Percentiles rank a stretch among this genome's conserved stretches.
Conservation (phyloP, 2,329 filamentous ascomycete species). For the Aspergillus thermomutatus region DNA sequence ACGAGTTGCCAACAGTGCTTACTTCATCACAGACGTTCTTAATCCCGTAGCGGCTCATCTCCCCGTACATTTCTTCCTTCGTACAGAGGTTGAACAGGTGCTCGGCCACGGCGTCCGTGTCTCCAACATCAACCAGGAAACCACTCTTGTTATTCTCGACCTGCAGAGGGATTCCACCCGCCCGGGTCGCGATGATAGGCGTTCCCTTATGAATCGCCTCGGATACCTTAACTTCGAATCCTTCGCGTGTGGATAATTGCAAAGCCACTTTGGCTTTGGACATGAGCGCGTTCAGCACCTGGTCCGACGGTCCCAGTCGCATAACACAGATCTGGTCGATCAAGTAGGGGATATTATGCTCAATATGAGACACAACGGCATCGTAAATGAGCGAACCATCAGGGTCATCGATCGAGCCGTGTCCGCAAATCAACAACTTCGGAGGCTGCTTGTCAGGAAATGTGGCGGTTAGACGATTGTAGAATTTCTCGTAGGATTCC, state of each 20-base stretch:
- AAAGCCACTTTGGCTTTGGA: conserved; percentile 69
- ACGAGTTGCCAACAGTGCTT: conserved; percentile 72
- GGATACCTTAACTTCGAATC: conserved; percentile 83
- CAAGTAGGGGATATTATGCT: conserved; percentile 61
- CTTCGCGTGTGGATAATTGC: conserved; percentile 76
- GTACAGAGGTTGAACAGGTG: conserved; percentile 66
- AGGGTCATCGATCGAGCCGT: conserved; percentile 77
- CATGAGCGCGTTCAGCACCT: conserved; percentile 73
- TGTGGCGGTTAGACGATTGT: conserved; percentile 54
- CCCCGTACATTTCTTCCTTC: conserved; percentile 60
- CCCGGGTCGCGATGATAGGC: conserved; percentile 70
- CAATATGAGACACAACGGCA: conserved; percentile 65
- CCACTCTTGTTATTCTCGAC: conserved; percentile 69
- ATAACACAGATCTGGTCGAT: conserved; percentile 67
- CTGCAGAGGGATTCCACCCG: conserved; percentile 79
- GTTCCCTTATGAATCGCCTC: conserved; percentile 78
- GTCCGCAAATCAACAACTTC: conserved; percentile 72
- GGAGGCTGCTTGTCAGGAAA: conserved; percentile 55
- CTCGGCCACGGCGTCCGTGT: conserved; percentile 65
- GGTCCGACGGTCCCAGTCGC: conserved; percentile 73
- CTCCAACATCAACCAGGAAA: conserved; percentile 69
- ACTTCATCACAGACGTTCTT: conserved; percentile 75
- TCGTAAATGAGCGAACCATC: conserved; percentile 72
- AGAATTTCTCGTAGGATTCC: conserved; percentile 70
- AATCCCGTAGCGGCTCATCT: conserved; percentile 63